These are phyloP conservation scores for Leccinum sublutescens DNA, from an alignment of 768 basidiomycete genomes.

Conservation along the genomic window DNA sequence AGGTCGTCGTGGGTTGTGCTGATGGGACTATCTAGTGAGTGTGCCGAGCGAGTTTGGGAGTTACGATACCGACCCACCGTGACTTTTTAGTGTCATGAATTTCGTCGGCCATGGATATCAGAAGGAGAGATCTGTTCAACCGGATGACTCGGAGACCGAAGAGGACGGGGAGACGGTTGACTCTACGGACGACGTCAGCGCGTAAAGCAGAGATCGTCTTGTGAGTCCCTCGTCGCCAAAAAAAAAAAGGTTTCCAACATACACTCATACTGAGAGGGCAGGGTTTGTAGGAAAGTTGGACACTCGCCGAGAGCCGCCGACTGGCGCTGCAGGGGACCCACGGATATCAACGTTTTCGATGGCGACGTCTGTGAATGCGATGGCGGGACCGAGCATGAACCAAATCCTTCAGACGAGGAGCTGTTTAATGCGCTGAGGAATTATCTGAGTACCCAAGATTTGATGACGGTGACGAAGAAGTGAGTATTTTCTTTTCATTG, in stretches of 20 bases:
- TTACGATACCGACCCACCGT: slow-evolving; percentile 11
- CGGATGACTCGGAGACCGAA: neutral
- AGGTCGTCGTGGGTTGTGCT: slow-evolving; percentile 88
- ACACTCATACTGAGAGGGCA: too few species aligned
- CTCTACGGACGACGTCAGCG: slow-evolving; percentile 15
- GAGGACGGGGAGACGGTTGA: slow-evolving; percentile 14
- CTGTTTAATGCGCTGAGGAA: slow-evolving; percentile 77
- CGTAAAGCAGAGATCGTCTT: slow-evolving; percentile 2
- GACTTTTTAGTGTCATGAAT: slow-evolving; percentile 49
- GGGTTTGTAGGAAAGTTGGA: neutral
- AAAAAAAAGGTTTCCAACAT: neutral
- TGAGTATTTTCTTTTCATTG: slow-evolving; percentile 39
- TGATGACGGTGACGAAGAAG: slow-evolving; percentile 98
- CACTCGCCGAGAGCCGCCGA: neutral
- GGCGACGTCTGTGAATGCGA: slow-evolving; percentile 83
- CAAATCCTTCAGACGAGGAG: slow-evolving; percentile 85
- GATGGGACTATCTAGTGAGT: slow-evolving; percentile 90
- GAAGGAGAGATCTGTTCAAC: slow-evolving; percentile 25
- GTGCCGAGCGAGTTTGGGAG: neutral
- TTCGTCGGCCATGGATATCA: slow-evolving; percentile 59
- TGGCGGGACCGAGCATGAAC: slow-evolving; percentile 73
- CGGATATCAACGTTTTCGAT: slow-evolving; percentile 88
- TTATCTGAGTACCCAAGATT: slow-evolving; percentile 87
- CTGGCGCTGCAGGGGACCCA: slow-evolving; percentile 41
- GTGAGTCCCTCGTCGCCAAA: neutral